phyloP scores from a whole-genome alignment of 2,329 filamentous ascomycete species.

The Capronia coronata region DNA sequence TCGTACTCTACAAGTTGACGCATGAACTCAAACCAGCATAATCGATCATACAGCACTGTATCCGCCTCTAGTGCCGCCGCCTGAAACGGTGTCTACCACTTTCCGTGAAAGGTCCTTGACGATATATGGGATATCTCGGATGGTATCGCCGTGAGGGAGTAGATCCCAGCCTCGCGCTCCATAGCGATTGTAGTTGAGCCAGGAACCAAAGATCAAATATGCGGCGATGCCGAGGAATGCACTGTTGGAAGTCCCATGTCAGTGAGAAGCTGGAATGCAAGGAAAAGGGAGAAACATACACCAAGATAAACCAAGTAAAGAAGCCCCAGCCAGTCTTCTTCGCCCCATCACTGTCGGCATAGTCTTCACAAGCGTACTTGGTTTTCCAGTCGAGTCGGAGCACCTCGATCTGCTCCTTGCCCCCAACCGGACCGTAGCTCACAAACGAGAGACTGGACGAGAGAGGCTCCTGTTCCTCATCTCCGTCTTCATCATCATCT shows the following conservation, averaged over 20 bases:
- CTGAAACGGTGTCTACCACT: conserved; percentile 77
- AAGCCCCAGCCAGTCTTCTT: conserved; percentile 69
- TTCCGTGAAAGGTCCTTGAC: conserved; percentile 79
- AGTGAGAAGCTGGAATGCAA: conserved; percentile 15
- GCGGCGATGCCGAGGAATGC: conserved; percentile 76
- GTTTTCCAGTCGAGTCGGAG: conserved; percentile 79
- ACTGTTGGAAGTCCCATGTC: conserved; percentile 45
- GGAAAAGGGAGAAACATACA: conserved; percentile 53
- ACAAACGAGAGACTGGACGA: conserved; percentile 65
- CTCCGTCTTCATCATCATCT: conserved; percentile 30
- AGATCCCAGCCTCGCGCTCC: conserved; percentile 93
- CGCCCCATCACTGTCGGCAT: conserved; percentile 41
- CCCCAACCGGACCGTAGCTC: conserved; percentile 56
- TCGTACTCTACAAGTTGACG: background rate
- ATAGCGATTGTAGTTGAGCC: conserved; percentile 98
- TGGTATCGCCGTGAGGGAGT: conserved; percentile 82
- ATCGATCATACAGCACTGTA: conserved; percentile 88
- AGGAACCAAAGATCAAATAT: conserved; percentile 95
- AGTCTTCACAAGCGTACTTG: conserved; percentile 72
- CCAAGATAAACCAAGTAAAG: conserved; percentile 93
- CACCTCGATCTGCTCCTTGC: conserved; percentile 46
- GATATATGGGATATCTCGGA: conserved; percentile 87
- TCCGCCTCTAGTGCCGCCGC: conserved; percentile 74
- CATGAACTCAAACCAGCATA: conserved; percentile 29
- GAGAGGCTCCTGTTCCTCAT: conserved; percentile 25